phyloP scores from a whole-genome alignment of 2,329 filamentous ascomycete genomes.

The Amylocarpus encephaloides region DNA sequence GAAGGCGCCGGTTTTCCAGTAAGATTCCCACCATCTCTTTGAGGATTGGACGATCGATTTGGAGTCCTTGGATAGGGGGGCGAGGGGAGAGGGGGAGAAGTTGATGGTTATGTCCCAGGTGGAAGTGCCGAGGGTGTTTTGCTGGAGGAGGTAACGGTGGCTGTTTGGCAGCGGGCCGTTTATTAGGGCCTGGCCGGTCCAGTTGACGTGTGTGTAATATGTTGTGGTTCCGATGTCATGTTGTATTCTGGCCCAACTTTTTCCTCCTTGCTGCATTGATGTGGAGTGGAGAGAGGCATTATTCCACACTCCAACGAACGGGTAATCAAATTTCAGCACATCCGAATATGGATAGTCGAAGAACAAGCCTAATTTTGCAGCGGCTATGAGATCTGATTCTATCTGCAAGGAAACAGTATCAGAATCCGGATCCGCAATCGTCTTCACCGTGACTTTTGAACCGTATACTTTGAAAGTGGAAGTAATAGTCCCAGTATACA shows the following conservation, averaged over 20 bases:
- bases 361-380: constrained; percentile 33
- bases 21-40: constrained; percentile 18
- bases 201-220: constrained; percentile 32
- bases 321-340: constrained; percentile 39
- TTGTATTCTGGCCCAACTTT: constrained; percentile 30
- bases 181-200: constrained; percentile 17
- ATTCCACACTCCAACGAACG: constrained; percentile 37
- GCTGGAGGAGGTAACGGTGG: constrained; percentile 22
- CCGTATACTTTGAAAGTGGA: constrained; percentile 34
- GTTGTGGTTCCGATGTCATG: constrained; percentile 35
- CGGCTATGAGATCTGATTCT: constrained; percentile 32
- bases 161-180: constrained; percentile 10
- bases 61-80: background rate
- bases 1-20: constrained; percentile 37
- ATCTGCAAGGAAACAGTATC: constrained; percentile 36
- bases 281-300: constrained; percentile 37
- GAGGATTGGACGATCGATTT: constrained; percentile 8
- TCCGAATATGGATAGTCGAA: constrained; percentile 39
- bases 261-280: constrained; percentile 8
- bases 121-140: constrained; percentile 1
- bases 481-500: constrained; percentile 36
- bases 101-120: constrained; percentile 15
- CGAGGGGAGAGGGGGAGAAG: constrained; percentile 9
- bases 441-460: constrained; percentile 32
- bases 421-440: constrained; percentile 34